Evolutionary conservation across 2,329 filamentous ascomycete genomes (phyloP).

Genomic region (Talaromyces marneffei): DNA sequence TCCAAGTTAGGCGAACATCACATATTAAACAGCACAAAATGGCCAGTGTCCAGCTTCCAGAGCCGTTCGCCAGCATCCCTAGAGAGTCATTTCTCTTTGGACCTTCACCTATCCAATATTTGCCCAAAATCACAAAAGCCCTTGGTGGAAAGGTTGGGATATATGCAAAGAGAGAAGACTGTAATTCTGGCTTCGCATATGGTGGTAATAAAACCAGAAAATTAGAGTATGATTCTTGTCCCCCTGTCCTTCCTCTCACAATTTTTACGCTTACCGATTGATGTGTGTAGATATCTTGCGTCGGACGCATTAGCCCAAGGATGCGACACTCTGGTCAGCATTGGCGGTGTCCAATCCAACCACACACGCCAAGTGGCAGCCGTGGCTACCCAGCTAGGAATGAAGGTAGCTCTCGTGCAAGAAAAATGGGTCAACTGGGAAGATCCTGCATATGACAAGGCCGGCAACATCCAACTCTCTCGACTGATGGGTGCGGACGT

Average conservation of each 20-base stretch:
- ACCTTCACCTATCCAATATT: slow-evolving; percentile 61
- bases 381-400: slow-evolving; percentile 53
- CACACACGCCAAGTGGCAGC: slow-evolving; percentile 64
- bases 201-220: slow-evolving; percentile 67
- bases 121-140: slow-evolving; percentile 59
- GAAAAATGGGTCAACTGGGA: slow-evolving; percentile 64
- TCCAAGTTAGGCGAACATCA: background rate
- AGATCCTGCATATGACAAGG: slow-evolving; percentile 55
- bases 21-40: background rate
- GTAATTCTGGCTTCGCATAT: slow-evolving; percentile 61
- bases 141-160: slow-evolving; percentile 56
- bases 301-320: slow-evolving; percentile 55
- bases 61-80: slow-evolving; percentile 59
- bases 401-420: slow-evolving; percentile 51
- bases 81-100: slow-evolving; percentile 59
- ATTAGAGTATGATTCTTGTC: slow-evolving; percentile 43
- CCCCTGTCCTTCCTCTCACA: too few relatives aligned
- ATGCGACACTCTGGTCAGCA: slow-evolving; percentile 58
- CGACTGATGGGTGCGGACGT: slow-evolving; percentile 53
- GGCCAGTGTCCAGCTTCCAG: slow-evolving; percentile 42
- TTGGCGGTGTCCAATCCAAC: slow-evolving; percentile 65
- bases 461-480: slow-evolving; percentile 67
- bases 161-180: slow-evolving; percentile 68
- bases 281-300: slow-evolving; percentile 54
- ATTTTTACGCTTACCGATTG: background rate